Percentiles rank a stretch among this genome's conserved stretches.
These are phyloP conservation scores for Juglanconis oblonga DNA, from an alignment of 2,329 filamentous ascomycete species.

Conservation along the genomic window DNA sequence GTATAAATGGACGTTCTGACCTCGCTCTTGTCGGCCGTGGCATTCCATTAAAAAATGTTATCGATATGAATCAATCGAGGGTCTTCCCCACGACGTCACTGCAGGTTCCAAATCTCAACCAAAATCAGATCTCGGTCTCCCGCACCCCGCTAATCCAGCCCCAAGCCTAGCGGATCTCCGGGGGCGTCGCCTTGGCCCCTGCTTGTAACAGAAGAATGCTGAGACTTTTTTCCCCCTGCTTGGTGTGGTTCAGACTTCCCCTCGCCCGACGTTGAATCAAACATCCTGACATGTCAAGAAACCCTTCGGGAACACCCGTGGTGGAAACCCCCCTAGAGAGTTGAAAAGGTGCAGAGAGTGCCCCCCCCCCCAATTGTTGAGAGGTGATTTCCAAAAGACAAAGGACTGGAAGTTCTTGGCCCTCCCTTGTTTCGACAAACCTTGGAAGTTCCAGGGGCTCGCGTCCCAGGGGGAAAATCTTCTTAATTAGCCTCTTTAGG, in stretches of 20 bases:
- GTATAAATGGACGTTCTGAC: too few species aligned
- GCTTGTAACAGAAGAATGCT: not conserved
- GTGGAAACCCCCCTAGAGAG: too few species aligned
- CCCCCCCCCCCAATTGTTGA: constrained; percentile 17
- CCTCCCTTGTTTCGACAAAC: not conserved
- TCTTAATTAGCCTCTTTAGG: not conserved
- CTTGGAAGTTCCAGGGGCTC: not conserved
- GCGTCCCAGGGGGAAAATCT: not conserved
- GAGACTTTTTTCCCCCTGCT: not conserved
- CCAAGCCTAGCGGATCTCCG: constrained; percentile 16
- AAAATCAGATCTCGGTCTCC: constrained; percentile 11
- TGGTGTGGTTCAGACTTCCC: too few species aligned
- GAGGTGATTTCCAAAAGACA: not conserved
- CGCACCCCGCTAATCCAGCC: constrained; percentile 7
- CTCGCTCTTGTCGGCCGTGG: too few species aligned
- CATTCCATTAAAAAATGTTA: not conserved
- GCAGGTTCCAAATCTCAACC: not conserved
- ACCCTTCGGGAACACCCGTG: too few species aligned
- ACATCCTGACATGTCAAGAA: too few species aligned
- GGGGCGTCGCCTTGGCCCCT: not conserved
- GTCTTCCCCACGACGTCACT: not conserved
- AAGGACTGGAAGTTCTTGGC: too few species aligned
- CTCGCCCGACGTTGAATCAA: too few species aligned
- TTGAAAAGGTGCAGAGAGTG: too few species aligned
- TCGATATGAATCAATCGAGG: constrained; percentile 18